These are phyloP conservation scores for Penicillium argentinense DNA, from an alignment of 495 filamentous ascomycete species.

Conservation along the genomic window DNA sequence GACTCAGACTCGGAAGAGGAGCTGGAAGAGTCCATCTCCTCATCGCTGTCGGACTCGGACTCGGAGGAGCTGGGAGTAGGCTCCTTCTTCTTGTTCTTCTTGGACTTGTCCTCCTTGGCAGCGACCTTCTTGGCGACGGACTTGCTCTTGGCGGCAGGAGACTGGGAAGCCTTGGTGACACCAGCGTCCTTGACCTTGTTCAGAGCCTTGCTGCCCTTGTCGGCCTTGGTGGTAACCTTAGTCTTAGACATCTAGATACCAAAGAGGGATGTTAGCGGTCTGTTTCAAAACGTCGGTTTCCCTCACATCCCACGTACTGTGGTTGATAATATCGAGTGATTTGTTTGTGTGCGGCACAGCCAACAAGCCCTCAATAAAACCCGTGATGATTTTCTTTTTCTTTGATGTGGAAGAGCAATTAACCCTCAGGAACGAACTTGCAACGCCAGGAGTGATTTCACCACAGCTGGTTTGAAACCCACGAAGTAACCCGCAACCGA, in stretches of 20 bases:
- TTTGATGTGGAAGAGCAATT: conserved; percentile 22
- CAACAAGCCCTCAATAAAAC: conserved; percentile 44
- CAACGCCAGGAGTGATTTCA: conserved; percentile 32
- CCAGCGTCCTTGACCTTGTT: conserved; percentile 55
- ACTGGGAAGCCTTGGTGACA: conserved; percentile 50
- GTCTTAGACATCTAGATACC: conserved; percentile 54
- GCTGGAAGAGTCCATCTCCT: conserved; percentile 34
- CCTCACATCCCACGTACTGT: conserved; percentile 25
- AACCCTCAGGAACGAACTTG: conserved; percentile 32
- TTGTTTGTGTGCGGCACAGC: conserved; percentile 40
- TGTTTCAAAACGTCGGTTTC: conserved; percentile 27
- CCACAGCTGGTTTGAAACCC: conserved; percentile 41
- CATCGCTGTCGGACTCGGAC: conserved; percentile 43
- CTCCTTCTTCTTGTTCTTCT: conserved; percentile 48
- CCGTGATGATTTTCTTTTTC: conserved; percentile 26
- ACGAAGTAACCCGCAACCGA: conserved; percentile 48
- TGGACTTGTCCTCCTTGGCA: conserved; percentile 42
- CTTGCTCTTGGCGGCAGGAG: conserved; percentile 53
- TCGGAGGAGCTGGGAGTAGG: conserved; percentile 50
- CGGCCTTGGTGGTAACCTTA: conserved; percentile 45
- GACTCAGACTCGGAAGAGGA: conserved; percentile 26
- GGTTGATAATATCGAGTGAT: conserved; percentile 18
- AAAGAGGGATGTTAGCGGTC: conserved; percentile 27
- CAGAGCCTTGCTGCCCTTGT: conserved; percentile 50
- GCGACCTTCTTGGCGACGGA: conserved; percentile 45